Base-by-base conservation (phyloP, 2,329 filamentous ascomycete species). In the Ascochyta fabae region DNA sequence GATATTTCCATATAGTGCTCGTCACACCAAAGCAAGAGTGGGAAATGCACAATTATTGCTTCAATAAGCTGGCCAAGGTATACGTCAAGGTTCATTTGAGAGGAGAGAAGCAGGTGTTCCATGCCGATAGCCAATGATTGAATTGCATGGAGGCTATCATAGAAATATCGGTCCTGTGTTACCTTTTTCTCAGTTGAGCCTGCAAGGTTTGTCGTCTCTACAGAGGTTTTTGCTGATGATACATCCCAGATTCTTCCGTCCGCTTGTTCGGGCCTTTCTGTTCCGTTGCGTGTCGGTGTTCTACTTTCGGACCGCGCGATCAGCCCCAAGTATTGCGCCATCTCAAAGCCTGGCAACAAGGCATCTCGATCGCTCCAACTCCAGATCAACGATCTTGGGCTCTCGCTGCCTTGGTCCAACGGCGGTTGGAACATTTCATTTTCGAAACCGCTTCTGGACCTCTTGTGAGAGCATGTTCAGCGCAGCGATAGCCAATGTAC, bases 321-420 rank as follows among this genome's bases (percentile, higher is more conserved):
- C 38, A 43, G 43, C 31, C 44, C 24, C 23, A 23, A 10, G 2
- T 4, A 54, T 48, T 48, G 34, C 40, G 52, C 31, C 40, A 48
- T 48, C 40, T 9, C 13, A 24, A 31, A 44, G 10, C 4, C 22
- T 44, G 29, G 31, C 29, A 13, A 31, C 10, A 19, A 35, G n/a
- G 13, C 6, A 26, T 6, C 12, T 33, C 24, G 26, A 19, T 45
- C 26, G 23, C 8, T 27, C n/a, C 36, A 13, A 38, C 33, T 26
- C 27, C 9, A 24, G 7, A 1, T 6, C 27, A 33, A 33, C 16
- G 10, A 23, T 36, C 23, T 16, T 31, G n/a, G 2, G 27, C 23
- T 42, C 10, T 6, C 16, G 31, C 22, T 6, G 9, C 8, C 19
- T 34, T 33, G n/a, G 8, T 33, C 31, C 10, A 23, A 24, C 24